A percentile compares a stretch with the other conserved stretches of the same genome.
These are phyloP conservation scores for Termitomyces sp. DNA, from an alignment of 768 basidiomycete genomes.

Conservation along the genomic window DNA sequence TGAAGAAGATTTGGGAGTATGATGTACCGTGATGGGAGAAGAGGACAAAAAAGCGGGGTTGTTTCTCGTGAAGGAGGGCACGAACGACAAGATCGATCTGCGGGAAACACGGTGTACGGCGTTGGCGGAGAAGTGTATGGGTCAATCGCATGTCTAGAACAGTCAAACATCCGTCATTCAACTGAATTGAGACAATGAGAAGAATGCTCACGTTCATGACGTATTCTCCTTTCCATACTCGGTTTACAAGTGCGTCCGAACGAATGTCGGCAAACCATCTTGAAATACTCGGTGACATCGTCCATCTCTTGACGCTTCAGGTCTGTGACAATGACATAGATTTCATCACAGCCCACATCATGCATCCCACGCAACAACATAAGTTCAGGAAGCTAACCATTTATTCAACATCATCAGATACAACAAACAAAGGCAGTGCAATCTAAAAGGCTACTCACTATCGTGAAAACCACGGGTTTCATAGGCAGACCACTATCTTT, in stretches of 20 bases:
- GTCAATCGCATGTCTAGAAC: slow-evolving; percentile 59
- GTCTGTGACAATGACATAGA: slow-evolving; percentile 77
- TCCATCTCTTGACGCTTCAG: slow-evolving; percentile 80
- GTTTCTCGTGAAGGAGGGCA: slow-evolving; percentile 73
- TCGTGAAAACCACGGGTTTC: slow-evolving; percentile 80
- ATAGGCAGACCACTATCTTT: slow-evolving; percentile 68
- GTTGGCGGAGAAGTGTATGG: slow-evolving; percentile 63
- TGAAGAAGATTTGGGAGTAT: slow-evolving; percentile 81
- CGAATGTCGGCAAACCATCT: slow-evolving; percentile 63
- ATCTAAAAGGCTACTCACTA: slow-evolving; percentile 42
- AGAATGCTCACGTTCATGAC: slow-evolving; percentile 59
- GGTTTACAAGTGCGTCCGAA: slow-evolving; percentile 63
- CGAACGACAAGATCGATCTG: slow-evolving; percentile 78
- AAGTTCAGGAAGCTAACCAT: slow-evolving; percentile 63
- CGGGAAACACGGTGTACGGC: slow-evolving; percentile 76
- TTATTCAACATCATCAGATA: slow-evolving; percentile 9
- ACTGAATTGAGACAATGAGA: neutral
- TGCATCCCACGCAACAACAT: slow-evolving; percentile 82
- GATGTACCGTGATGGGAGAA: slow-evolving; percentile 81
- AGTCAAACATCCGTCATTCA: neutral
- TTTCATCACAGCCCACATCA: slow-evolving; percentile 74
- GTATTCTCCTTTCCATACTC: slow-evolving; percentile 63
- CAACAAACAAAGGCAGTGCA: slow-evolving; percentile 3
- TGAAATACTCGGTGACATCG: slow-evolving; percentile 75
- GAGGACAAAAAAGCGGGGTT: slow-evolving; percentile 71